Base-by-base conservation (phyloP, 805 yeast species). In the Kodamaea restingae region DNA sequence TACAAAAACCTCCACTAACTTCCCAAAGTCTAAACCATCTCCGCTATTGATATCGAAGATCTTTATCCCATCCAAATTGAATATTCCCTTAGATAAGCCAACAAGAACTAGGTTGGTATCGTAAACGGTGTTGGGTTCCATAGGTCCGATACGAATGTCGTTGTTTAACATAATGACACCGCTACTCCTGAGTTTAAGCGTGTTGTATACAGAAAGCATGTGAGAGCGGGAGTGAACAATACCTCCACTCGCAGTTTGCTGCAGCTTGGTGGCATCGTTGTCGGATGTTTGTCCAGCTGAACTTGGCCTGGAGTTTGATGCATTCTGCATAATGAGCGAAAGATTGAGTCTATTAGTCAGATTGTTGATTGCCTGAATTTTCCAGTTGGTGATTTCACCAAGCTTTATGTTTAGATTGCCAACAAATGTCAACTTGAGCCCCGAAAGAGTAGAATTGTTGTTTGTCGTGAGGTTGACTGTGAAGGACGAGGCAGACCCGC, bases 11-110 rank as follows among this genome's bases (percentile, higher is more conserved):
- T 84, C 88, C 26, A 85, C 65, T 38, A 84, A 61, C 42, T 76
- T 73, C 1, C 88, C 88, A 53, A 85, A 81, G 44, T 80, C 88
- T 45, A 80, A 70, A 1, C 78, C 73, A 41, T 84, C 90, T 3
- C 90, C 87, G 14, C 79, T 71, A 26, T 56, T 51, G 8, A 78
- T 63, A 51, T 85, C 95, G 34, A 80, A 70, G 10, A 86, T 65
- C 41, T 74, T 74, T n/a, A 83, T 70, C 2, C 85, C 88, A 39
- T 74, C 78, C 15, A 86, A 59, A 32, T 76, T 74, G 53, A 73
- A 80, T 6, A 81, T 70, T 0, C 95, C 95, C 46, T 70, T 68
- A 30, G 78, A 73, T 10, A 84, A 60, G 0, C 87, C 88, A 34
- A 82, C 61, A 27, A 85, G 56, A 36, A 65, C 67, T 18, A 85